Percentiles rank a stretch among this genome's conserved stretches.
Evolutionary conservation across 148 eudicot species (phyloP).

Genomic region (Cornus suecica): DNA sequence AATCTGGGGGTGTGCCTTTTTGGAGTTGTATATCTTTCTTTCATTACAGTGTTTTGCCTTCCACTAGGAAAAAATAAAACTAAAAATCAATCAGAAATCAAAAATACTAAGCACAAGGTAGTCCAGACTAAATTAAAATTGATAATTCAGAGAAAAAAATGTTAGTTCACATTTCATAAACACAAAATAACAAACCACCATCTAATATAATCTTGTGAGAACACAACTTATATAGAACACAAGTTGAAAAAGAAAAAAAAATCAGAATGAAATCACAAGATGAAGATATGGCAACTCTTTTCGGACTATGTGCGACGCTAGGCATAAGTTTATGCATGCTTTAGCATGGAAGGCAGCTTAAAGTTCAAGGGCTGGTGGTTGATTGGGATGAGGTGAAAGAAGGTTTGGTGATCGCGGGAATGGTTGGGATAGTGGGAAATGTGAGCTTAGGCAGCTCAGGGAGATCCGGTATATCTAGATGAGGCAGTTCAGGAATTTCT

Average conservation of each 20-base stretch:
- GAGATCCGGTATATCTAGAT: slow-evolving; percentile 13
- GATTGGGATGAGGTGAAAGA: background rate
- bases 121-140: too few species aligned
- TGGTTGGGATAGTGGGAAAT: slow-evolving; percentile 1
- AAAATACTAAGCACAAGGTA: too few species aligned
- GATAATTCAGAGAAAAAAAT: too few species aligned
- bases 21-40: too few species aligned
- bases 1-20: too few species aligned
- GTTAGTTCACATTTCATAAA: too few species aligned
- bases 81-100: too few species aligned
- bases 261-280: background rate
- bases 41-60: too few species aligned
- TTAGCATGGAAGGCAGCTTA: background rate
- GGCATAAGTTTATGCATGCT: background rate
- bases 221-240: background rate
- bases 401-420: slow-evolving; percentile 5
- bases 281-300: background rate
- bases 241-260: background rate
- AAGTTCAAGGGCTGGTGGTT: background rate
- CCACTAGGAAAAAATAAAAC: too few species aligned
- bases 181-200: background rate
- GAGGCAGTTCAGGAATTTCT: slow-evolving; percentile 4
- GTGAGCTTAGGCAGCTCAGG: background rate
- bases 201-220: background rate
- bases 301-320: background rate